These are phyloP conservation scores for Fonsecaea erecta DNA, from an alignment of 2,329 filamentous ascomycete genomes.

Conservation along the genomic window DNA sequence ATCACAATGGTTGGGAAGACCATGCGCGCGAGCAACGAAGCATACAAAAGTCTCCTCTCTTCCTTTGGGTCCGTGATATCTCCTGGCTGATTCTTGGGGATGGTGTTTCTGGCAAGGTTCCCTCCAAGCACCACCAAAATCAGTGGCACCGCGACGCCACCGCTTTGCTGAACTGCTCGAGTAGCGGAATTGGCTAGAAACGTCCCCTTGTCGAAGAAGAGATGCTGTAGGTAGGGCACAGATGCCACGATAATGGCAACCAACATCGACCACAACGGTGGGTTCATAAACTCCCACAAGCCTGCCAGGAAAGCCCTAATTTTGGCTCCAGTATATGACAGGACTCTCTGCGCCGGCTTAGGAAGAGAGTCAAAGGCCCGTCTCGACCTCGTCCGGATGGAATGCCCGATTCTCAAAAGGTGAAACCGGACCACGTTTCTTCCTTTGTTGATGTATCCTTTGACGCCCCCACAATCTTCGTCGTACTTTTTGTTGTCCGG, in stretches of 20 bases:
- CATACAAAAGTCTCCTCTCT: slow-evolving; percentile 79
- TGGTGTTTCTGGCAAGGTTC: slow-evolving; percentile 89
- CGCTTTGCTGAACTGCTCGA: slow-evolving; percentile 80
- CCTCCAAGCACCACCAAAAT: slow-evolving; percentile 95
- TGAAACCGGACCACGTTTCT: slow-evolving; percentile 37
- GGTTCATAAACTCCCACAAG: slow-evolving; percentile 95
- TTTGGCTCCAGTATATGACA: slow-evolving; percentile 51
- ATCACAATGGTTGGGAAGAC: slow-evolving; percentile 87
- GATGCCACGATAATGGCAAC: slow-evolving; percentile 88
- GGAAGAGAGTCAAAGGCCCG: slow-evolving; percentile 58
- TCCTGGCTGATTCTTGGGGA: slow-evolving; percentile 67
- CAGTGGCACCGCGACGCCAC: slow-evolving; percentile 88
- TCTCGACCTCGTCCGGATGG: slow-evolving; percentile 34
- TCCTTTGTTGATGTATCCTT: slow-evolving; percentile 39
- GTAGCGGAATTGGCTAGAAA: slow-evolving; percentile 94
- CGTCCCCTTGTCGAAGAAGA: slow-evolving; percentile 87
- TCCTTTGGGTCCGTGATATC: slow-evolving; percentile 72
- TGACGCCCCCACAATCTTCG: slow-evolving; percentile 39
- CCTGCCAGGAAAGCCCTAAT: slow-evolving; percentile 64
- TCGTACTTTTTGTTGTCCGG: slow-evolving; percentile 43
- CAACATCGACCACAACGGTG: slow-evolving; percentile 96
- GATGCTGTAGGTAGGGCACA: slow-evolving; percentile 75
- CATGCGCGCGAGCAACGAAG: slow-evolving; percentile 88
- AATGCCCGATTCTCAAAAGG: slow-evolving; percentile 30
- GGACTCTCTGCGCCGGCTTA: slow-evolving; percentile 54